Evolutionary conservation across 2,329 filamentous ascomycete species (phyloP), one percentile per base, ranked within the genome.

Genomic region (Xylaria sp.): DNA sequence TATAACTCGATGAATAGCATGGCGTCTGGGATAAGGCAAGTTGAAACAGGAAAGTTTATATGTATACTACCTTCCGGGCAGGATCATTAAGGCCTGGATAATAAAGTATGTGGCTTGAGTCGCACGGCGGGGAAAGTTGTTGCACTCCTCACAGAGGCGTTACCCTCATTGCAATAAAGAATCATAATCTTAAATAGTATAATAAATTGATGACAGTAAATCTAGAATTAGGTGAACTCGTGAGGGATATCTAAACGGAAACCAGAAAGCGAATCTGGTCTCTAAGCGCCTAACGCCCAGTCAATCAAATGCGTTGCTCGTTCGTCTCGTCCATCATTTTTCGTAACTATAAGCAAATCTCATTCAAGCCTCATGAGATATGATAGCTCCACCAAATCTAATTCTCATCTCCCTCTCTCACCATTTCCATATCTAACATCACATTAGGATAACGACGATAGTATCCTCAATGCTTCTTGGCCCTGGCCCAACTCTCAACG

Each of bases 401-500:
- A 62, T 41, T 13, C n/a, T 2, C 8, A 20, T 46, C 41, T 39
- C 49, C 28, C 12, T 46, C n/a, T 12, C 10, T 28, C 13, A 1
- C 3, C 10, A 39, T 41, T 7, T 15, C 54, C 3, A 18, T 5
- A 31, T 15, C 28, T 12, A 54, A 36, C 13, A 28, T 28, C 28
- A 39, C 1, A 48, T 7, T 18, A 6, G 18, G 20, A 31, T 31
- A 25, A 25, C 28, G 7, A 31, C 23, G 23, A 36, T 12, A 46
- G 23, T 3, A 55, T 28, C 31, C 52, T 67, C 56, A 62, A 67
- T 67, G 55, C 60, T 67, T 74, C 71, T 66, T 72, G 52, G 43
- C 70, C 64, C 23, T 70, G n/a, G 75, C 75, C 71, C 74, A 73
- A 18, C 39, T 82, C 81, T 91, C 89, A 15, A 91, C 81, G 78